Evolutionary conservation across 1,284 basidiomycete species (phyloP).

Genomic region (Ustilago bromivora): DNA sequence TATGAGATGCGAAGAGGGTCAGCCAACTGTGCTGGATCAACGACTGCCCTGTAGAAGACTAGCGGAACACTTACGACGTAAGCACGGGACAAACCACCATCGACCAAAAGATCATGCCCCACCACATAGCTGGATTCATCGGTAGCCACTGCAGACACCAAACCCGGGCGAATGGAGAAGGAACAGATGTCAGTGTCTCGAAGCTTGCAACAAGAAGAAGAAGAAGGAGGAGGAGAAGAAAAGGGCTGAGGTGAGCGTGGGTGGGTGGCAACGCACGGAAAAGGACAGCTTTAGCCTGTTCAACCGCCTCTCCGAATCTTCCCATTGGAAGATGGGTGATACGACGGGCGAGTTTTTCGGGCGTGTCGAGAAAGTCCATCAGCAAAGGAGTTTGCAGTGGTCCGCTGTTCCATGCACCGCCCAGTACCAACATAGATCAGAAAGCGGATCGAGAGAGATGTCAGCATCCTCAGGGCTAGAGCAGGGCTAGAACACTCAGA

Average conservation of each 20-base stretch:
- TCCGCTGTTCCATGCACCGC: conserved; percentile 70
- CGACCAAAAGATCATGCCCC: conserved; percentile 54
- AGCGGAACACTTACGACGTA: conserved; percentile 38
- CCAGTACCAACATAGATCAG: neutral
- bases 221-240: neutral
- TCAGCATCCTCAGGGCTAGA: neutral
- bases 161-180: too few species aligned
- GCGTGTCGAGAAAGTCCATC: conserved; percentile 98
- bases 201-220: too few species aligned
- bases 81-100: conserved; percentile 44
- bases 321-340: conserved; percentile 95
- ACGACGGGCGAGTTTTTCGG: conserved; percentile 91
- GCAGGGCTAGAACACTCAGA: neutral
- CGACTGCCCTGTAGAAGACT: too few species aligned
- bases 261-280: conserved; percentile 72
- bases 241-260: neutral
- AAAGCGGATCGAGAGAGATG: neutral
- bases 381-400: conserved; percentile 77
- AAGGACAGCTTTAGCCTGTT: conserved; percentile 88
- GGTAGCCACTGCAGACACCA: conserved; percentile 72
- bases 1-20: neutral
- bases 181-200: too few species aligned
- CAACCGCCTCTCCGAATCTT: conserved; percentile 93
- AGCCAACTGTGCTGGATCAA: neutral
- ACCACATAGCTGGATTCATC: conserved; percentile 74